phyloP scores from a whole-genome alignment of 2,329 filamentous ascomycete species.

The Talaromyces sp. region DNA sequence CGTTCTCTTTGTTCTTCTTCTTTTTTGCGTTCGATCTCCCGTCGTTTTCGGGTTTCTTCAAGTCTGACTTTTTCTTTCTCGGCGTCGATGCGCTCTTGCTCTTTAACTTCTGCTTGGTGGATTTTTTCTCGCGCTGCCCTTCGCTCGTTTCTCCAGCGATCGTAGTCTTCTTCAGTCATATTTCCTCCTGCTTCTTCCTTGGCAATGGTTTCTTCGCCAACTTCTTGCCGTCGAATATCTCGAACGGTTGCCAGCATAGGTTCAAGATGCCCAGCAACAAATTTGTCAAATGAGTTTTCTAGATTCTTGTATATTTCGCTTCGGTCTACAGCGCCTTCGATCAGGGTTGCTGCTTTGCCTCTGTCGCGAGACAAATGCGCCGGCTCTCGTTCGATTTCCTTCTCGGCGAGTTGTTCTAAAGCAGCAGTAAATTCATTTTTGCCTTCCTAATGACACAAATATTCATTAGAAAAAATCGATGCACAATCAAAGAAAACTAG shows the following conservation, averaged over 20 bases:
- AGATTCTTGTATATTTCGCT: conserved; percentile 58
- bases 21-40: conserved; percentile 40
- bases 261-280: conserved; percentile 51
- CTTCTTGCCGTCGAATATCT: conserved; percentile 52
- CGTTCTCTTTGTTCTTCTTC: conserved; percentile 43
- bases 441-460: conserved; percentile 38
- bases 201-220: conserved; percentile 52
- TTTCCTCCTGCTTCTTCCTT: conserved; percentile 52
- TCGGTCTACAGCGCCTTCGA: conserved; percentile 60
- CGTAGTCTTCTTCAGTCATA: conserved; percentile 59
- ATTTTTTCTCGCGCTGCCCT: conserved; percentile 48
- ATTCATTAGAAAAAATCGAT: background rate
- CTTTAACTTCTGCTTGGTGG: conserved; percentile 46
- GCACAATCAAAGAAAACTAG: background rate
- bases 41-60: conserved; percentile 39
- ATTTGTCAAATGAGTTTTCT: conserved; percentile 49
- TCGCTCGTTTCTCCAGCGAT: conserved; percentile 47
- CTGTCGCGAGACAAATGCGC: conserved; percentile 57
- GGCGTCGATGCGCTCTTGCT: conserved; percentile 48
- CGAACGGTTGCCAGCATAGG: conserved; percentile 51
- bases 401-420: conserved; percentile 52
- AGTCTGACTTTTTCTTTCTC: conserved; percentile 35
- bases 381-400: conserved; percentile 59
- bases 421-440: conserved; percentile 49
- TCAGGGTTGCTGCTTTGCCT: conserved; percentile 56